Base-by-base conservation (phyloP, 257 asterid species). In the Solanum pinnatisectum region DNA sequence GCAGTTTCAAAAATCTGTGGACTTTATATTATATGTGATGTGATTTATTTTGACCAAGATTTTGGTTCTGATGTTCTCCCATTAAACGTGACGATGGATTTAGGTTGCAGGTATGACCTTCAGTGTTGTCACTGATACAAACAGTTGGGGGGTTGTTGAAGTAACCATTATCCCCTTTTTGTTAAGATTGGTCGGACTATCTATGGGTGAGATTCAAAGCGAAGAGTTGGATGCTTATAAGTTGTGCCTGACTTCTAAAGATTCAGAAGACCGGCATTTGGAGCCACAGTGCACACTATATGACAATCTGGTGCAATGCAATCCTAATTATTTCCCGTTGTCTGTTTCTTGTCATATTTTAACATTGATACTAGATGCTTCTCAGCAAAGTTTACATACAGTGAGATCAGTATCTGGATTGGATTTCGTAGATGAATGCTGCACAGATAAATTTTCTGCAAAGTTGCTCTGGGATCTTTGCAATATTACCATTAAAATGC, bases 401-500 rank as follows among this genome's bases (percentile, higher is more conserved):
- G 65, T 36, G 70, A 92, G 90, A 85, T 84, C 78, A 86, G 85
- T 68, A 81, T 78, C 90, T 63, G 90, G 87, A 84, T 76, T 91
- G 90, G 87, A 88, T 65, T 72, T 56, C 71, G 92, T 76, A 88
- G 91, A 86, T 78, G 91, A 88, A 79, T 85, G 87, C 89, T 79
- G 10, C 79, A 90, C 90, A 72, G 88, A 87, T 56, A 37, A 52
- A 86, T 91, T 95, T 91, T 93, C 95, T 81, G 95, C 95, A 87
- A 94, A 94, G 91, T 71, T 96, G 90, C 94, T 94, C 44, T 95
- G 98, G 97, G 98, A 95, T 92, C 94, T 96, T 84, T 94, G 92
- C 89, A 89, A 92, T 90, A 85, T 95, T 91, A 84, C 94, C 32
- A 88, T 93, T 90, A 91, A 90, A 87, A 94, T 96, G 98, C 93